These are phyloP conservation scores for Phytopythium chamaehyphon DNA, from an alignment of 352 stramenopile genomes.

Conservation along the genomic window DNA sequence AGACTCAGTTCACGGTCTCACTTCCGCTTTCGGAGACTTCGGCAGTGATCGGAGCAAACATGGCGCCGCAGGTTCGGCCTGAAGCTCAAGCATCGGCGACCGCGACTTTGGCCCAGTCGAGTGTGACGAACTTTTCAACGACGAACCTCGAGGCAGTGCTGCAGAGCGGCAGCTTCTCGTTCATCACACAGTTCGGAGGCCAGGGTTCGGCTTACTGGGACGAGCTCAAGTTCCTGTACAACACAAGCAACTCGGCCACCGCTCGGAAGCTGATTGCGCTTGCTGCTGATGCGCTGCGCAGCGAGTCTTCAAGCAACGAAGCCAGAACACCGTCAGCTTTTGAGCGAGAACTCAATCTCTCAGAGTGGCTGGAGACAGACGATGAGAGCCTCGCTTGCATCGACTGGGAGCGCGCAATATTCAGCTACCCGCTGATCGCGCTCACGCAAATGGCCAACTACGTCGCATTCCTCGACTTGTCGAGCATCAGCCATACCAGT, in stretches of 20 bases:
- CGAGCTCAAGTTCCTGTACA: constrained; percentile 51
- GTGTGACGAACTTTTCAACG: not conserved
- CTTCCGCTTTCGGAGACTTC: no score
- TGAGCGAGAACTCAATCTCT: constrained; percentile 41
- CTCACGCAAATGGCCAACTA: constrained; percentile 80
- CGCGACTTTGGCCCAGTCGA: no score
- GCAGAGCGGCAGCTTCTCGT: constrained; percentile 15
- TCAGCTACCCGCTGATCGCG: constrained; percentile 78
- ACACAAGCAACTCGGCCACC: constrained; percentile 17
- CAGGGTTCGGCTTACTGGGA: constrained; percentile 65
- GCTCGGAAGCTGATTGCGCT: constrained; percentile 40
- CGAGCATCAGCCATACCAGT: constrained; percentile 48
- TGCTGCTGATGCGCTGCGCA: constrained; percentile 36
- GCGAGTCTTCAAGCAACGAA: constrained; percentile 41
- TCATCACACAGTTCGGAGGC: constrained; percentile 64
- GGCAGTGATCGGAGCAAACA: no score
- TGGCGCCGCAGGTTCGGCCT: no score
- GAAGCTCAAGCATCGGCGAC: no score
- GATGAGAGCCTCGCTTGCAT: constrained; percentile 4
- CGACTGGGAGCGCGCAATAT: constrained; percentile 38
- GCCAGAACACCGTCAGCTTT: constrained; percentile 40
- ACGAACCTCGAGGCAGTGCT: constrained; percentile 15
- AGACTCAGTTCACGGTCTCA: no score
- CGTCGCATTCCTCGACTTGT: constrained; percentile 53
- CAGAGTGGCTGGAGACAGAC: constrained; percentile 44